These are phyloP conservation scores for Trichoderma koningiopsis DNA, from an alignment of 2,329 filamentous ascomycete species.

Conservation along the genomic window DNA sequence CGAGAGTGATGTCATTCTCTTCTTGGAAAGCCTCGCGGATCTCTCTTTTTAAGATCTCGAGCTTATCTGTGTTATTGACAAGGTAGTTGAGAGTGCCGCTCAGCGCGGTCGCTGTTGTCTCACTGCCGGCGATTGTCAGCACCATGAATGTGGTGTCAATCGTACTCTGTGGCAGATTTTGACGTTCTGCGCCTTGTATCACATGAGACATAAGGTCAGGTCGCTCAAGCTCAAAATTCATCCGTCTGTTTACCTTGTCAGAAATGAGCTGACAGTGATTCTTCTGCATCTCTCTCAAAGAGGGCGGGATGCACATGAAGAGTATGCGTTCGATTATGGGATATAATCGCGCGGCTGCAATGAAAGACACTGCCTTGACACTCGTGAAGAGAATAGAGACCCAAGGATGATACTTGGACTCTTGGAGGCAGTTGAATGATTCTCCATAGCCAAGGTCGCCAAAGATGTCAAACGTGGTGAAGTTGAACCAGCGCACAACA, in stretches of 20 bases:
- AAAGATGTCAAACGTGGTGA: constrained; percentile 36
- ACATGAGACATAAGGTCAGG: constrained; percentile 36
- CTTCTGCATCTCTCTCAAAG: not conserved
- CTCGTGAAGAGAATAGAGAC: constrained; percentile 25
- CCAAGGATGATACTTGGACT: constrained; percentile 27
- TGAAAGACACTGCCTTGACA: constrained; percentile 15
- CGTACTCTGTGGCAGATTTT: constrained; percentile 36
- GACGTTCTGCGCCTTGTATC: constrained; percentile 35
- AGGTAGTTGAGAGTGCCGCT: constrained; percentile 36
- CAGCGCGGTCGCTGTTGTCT: constrained; percentile 39
- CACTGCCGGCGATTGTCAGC: constrained; percentile 37
- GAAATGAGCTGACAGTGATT: constrained; percentile 29
- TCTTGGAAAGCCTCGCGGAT: constrained; percentile 24
- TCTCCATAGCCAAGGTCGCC: constrained; percentile 30
- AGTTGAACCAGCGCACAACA: constrained; percentile 34
- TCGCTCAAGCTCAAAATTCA: constrained; percentile 32
- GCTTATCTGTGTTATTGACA: constrained; percentile 34
- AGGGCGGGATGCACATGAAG: constrained; percentile 15
- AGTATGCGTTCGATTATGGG: constrained; percentile 15
- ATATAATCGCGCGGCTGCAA: constrained; percentile 15
- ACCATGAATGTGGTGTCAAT: constrained; percentile 34
- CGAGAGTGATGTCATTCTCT: constrained; percentile 27
- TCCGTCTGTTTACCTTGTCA: constrained; percentile 30
- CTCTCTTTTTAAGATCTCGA: constrained; percentile 42
- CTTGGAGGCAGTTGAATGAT: constrained; percentile 28